Evolutionary conservation across 805 yeast species (phyloP), one percentile per base, ranked within the genome.

Genomic region (Nakazawaea ambrosiae): DNA sequence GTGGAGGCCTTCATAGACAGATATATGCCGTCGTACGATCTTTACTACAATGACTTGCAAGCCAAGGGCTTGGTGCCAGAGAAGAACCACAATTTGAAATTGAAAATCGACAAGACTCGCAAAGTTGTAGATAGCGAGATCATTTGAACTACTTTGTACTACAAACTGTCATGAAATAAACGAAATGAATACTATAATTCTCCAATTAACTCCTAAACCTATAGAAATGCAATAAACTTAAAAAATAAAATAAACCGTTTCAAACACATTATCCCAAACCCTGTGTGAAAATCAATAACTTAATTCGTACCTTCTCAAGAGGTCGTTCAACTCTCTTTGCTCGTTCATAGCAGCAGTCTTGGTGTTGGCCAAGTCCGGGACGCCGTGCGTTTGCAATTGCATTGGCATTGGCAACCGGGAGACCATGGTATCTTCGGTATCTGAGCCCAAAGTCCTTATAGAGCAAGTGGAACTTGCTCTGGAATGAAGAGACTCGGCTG

Each of bases 11-110:
- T 92, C 63, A 80, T 90, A 9, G 75, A 81, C 42, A 70, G 95
- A 43, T 90, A 90, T 57, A 81, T 84, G 87, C 95, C 95, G 1
- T 73, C 81, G 26, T 90, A 90, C 49, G 71, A 75, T 44, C 50
- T 89, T 16, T 92, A 84, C 54, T 81, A 75, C 49, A 60, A 60
- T 10, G 54, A 61, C 1, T 57, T 78, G 39, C 45, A 51, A 2
- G 39, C 49, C 2, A 36, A 48, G 4, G 71, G 70, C 5, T 31
- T 46, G 20, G 22, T 14, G 44, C 44, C 14, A 18, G 31, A 4
- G 14, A 20, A 28, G 19, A 34, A 22, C 14, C 14, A 26, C 20
- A 36, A 41, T 28, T 36, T 42, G 29, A 39, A 36, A 34, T 34
- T 48, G n/a, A 34, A 25, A 12, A 43, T 44, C 20, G 41, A 37